These are phyloP conservation scores for Aureobasidium lini DNA, from an alignment of 2,329 filamentous ascomycete genomes.

Conservation along the genomic window DNA sequence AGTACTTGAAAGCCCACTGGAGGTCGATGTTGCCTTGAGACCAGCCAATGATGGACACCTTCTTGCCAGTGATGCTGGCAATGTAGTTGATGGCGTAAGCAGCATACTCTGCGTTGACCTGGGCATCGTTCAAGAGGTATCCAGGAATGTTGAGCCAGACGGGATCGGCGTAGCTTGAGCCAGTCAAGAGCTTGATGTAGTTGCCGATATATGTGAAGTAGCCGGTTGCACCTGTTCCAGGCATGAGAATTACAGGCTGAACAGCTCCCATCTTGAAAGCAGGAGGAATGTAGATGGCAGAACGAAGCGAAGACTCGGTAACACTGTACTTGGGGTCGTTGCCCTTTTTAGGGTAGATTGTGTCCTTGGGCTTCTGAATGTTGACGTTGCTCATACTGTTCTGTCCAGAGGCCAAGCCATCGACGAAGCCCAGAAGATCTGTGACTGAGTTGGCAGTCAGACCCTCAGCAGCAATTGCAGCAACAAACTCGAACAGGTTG, in stretches of 20 bases:
- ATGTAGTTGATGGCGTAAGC: conserved; percentile 55
- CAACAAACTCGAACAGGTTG: conserved; percentile 23
- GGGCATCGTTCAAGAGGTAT: conserved; percentile 41
- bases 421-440: conserved; percentile 21
- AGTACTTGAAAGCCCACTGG: conserved; percentile 54
- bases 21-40: conserved; percentile 48
- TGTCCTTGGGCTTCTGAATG: conserved; percentile 17
- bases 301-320: conserved; percentile 38
- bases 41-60: conserved; percentile 45
- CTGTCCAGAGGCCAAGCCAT: conserved; percentile 20
- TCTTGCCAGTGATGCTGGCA: conserved; percentile 31
- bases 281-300: conserved; percentile 46
- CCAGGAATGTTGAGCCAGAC: conserved; percentile 51
- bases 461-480: conserved; percentile 22
- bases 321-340: conserved; percentile 44
- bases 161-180: conserved; percentile 38
- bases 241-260: conserved; percentile 46
- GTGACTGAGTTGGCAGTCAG: conserved; percentile 18
- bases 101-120: conserved; percentile 48
- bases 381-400: conserved; percentile 25
- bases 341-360: conserved; percentile 33
- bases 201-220: conserved; percentile 40
- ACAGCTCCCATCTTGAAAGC: conserved; percentile 41
- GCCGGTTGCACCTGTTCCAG: conserved; percentile 46
- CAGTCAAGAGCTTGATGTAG: conserved; percentile 42